phyloP scores from a whole-genome alignment of 2,329 filamentous ascomycete genomes.

The Sclerotinia glacialis region DNA sequence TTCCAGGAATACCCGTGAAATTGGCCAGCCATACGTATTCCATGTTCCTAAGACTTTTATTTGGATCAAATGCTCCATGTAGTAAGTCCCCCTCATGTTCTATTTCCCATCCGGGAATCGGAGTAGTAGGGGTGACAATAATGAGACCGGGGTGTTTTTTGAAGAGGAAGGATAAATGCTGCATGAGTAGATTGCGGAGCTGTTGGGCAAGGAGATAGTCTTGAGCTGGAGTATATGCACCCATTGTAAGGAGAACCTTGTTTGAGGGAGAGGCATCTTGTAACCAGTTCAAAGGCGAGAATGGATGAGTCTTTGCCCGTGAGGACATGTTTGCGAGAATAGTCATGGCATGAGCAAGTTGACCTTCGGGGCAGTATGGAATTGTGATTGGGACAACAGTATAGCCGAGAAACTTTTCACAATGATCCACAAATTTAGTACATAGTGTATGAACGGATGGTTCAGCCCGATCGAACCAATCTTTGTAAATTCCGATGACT shows the following conservation, averaged over 20 bases:
- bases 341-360: conserved; percentile 72
- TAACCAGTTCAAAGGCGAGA: conserved; percentile 44
- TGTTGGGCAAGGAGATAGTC: conserved; percentile 74
- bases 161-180: conserved; percentile 71
- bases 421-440: conserved; percentile 58
- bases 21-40: conserved; percentile 85
- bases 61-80: conserved; percentile 74
- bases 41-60: conserved; percentile 74
- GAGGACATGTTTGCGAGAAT: conserved; percentile 70
- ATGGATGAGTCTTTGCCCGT: conserved; percentile 31
- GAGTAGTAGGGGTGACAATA: conserved; percentile 74
- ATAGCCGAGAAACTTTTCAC: conserved; percentile 51
- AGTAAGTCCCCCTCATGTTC: conserved; percentile 53
- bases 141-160: conserved; percentile 69
- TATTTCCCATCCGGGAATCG: conserved; percentile 68
- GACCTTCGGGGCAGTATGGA: conserved; percentile 66
- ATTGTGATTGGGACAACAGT: conserved; percentile 58
- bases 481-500: conserved; percentile 65
- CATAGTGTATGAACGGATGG: conserved; percentile 61
- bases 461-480: conserved; percentile 69
- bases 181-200: conserved; percentile 74
- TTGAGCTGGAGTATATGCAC: conserved; percentile 58
- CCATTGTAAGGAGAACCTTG: conserved; percentile 65
- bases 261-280: conserved; percentile 62
- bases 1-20: conserved; percentile 72